Evolutionary conservation across 192 early-diverging fungal species (phyloP).

Genomic region (Backusella westeae): DNA sequence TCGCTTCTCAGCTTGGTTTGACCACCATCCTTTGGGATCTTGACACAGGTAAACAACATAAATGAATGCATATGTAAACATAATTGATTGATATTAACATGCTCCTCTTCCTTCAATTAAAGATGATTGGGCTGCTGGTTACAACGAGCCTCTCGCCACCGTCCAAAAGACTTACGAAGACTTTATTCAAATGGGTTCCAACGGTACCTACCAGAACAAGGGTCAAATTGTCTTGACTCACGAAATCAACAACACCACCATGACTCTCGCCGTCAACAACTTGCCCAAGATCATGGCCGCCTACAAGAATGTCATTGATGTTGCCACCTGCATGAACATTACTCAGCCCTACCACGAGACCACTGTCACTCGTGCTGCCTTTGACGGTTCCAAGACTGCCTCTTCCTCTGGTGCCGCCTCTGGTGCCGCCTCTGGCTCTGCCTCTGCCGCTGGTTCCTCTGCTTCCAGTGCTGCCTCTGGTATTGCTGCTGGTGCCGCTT

Average conservation of each 20-base stretch:
- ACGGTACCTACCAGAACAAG: slow-evolving; percentile 25
- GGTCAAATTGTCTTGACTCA: slow-evolving; percentile 39
- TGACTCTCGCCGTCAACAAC: slow-evolving; percentile 27
- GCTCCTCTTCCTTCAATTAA: no score
- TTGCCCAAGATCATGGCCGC: slow-evolving; percentile 30
- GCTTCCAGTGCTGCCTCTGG: slow-evolving; percentile 7
- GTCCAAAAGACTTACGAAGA: slow-evolving; percentile 33
- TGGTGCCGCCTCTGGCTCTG: not conserved
- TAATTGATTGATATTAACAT: no score
- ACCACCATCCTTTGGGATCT: slow-evolving; percentile 55
- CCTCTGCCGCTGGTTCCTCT: not conserved
- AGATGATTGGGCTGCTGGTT: slow-evolving; percentile 45
- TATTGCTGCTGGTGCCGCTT: slow-evolving; percentile 3
- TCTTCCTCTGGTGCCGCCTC: not conserved
- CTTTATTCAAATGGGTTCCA: slow-evolving; percentile 27
- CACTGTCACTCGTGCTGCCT: slow-evolving; percentile 23
- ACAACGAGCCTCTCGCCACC: not conserved
- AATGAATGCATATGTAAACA: no score
- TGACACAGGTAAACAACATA: slow-evolving; percentile 32
- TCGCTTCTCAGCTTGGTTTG: slow-evolving; percentile 46
- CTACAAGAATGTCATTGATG: slow-evolving; percentile 34
- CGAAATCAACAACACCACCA: slow-evolving; percentile 39
- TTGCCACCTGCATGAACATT: slow-evolving; percentile 40
- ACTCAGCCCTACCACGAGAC: slow-evolving; percentile 34
- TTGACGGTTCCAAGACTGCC: slow-evolving; percentile 5